These are phyloP conservation scores for Endocalyx cinctus DNA, from an alignment of 2,329 filamentous ascomycete genomes.

Conservation along the genomic window DNA sequence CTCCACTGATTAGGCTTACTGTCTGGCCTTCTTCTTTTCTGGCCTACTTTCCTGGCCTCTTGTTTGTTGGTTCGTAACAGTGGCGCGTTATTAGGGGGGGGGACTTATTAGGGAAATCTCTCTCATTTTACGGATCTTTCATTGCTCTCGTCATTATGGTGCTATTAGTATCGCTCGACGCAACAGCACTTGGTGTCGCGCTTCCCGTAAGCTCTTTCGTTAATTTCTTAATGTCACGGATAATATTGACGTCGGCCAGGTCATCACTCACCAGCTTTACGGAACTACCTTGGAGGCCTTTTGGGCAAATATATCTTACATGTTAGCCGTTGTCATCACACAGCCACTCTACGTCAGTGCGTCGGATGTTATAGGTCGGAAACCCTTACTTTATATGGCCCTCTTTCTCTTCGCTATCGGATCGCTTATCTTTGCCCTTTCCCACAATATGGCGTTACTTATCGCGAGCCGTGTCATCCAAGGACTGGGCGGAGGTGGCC, in stretches of 20 bases:
- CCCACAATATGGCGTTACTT: slow-evolving; percentile 18
- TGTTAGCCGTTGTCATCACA: slow-evolving; percentile 19
- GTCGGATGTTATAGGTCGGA: slow-evolving; percentile 28
- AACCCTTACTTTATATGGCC: slow-evolving; percentile 22
- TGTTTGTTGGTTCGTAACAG: no score
- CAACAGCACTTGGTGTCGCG: slow-evolving; percentile 15
- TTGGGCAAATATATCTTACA: slow-evolving; percentile 30
- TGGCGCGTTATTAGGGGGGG: no score
- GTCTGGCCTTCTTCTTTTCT: no score
- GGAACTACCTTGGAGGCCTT: slow-evolving; percentile 22
- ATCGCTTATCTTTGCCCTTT: slow-evolving; percentile 26
- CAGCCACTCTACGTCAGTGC: slow-evolving; percentile 22
- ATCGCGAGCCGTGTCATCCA: slow-evolving; percentile 23
- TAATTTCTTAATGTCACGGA: not conserved
- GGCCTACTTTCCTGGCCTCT: no score
- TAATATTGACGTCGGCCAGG: slow-evolving; percentile 8
- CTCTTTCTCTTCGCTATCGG: slow-evolving; percentile 31
- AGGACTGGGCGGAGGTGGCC: slow-evolving; percentile 26
- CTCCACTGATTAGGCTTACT: no score
- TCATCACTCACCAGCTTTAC: slow-evolving; percentile 17
- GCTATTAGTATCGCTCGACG: slow-evolving; percentile 14
- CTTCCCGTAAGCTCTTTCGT: slow-evolving; percentile 11
- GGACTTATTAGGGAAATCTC: slow-evolving; percentile 9
- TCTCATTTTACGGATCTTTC: slow-evolving; percentile 15
- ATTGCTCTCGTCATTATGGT: slow-evolving; percentile 15